phyloP scores from a whole-genome alignment of 192 early-diverging fungal species.

The Coemansia sp. region DNA sequence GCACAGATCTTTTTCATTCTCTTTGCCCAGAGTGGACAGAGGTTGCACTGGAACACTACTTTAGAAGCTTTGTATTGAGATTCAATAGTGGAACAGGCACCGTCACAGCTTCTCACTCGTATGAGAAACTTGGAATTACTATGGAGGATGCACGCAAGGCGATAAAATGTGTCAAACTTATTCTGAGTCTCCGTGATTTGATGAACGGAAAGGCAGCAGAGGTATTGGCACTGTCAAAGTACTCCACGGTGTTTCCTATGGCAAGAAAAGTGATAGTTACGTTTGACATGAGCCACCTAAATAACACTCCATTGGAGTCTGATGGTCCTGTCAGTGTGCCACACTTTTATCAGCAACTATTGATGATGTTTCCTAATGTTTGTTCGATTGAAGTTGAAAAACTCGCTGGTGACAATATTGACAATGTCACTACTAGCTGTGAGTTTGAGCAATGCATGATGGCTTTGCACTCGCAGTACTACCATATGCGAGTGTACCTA shows the following conservation, averaged over 20 bases:
- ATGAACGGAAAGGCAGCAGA: neutral
- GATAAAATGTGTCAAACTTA: neutral
- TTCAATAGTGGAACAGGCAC: neutral
- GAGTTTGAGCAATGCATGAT: slow-evolving; percentile 2
- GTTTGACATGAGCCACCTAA: neutral
- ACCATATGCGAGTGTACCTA: neutral
- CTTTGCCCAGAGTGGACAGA: slow-evolving; percentile 4
- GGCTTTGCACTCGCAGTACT: neutral
- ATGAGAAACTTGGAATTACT: neutral
- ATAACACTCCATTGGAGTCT: neutral
- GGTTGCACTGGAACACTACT: slow-evolving; percentile 4
- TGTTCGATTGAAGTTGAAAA: neutral
- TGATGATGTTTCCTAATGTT: neutral
- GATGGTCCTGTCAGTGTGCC: neutral
- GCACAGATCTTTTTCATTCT: neutral
- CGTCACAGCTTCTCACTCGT: neutral
- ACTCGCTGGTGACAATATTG: neutral
- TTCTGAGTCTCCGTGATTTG: neutral
- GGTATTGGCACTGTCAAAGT: neutral
- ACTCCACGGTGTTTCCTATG: neutral
- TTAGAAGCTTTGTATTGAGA: slow-evolving; percentile 4
- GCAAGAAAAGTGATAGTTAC: neutral
- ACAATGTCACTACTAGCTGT: neutral
- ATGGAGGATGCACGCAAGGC: slow-evolving; percentile 1
- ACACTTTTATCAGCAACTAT: neutral